These are phyloP conservation scores for Colletotrichum kahawae DNA, from an alignment of 2,329 filamentous ascomycete species.

Conservation along the genomic window DNA sequence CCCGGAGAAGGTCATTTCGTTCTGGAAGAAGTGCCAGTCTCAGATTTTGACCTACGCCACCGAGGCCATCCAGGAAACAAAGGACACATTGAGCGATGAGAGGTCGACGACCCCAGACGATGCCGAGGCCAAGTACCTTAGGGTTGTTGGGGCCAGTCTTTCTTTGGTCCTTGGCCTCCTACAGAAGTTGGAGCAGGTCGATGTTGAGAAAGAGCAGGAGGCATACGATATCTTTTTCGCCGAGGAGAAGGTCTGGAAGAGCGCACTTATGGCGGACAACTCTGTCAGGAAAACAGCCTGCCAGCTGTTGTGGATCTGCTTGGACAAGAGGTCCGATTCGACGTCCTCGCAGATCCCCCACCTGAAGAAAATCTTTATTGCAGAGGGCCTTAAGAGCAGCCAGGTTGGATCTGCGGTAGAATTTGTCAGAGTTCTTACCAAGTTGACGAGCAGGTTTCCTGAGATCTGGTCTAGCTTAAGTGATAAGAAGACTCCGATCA, in stretches of 20 bases:
- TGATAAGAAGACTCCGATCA: conserved; percentile 58
- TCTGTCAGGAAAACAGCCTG: conserved; percentile 56
- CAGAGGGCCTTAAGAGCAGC: conserved; percentile 73
- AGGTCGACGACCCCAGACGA: conserved; percentile 85
- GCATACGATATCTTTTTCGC: conserved; percentile 71
- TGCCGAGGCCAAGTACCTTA: conserved; percentile 81
- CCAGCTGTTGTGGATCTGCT: conserved; percentile 54
- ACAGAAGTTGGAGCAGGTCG: conserved; percentile 49
- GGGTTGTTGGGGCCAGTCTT: conserved; percentile 67
- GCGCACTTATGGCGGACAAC: conserved; percentile 66
- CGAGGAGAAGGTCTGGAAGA: conserved; percentile 70
- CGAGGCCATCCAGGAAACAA: conserved; percentile 80
- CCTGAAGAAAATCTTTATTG: conserved; percentile 67
- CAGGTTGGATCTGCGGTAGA: conserved; percentile 79
- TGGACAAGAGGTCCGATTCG: conserved; percentile 51
- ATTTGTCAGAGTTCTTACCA: conserved; percentile 69
- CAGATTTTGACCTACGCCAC: conserved; percentile 83
- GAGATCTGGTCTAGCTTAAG: conserved; percentile 73
- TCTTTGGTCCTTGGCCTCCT: conserved; percentile 61
- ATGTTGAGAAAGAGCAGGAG: conserved; percentile 63
- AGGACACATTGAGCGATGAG: conserved; percentile 86
- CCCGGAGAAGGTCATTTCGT: conserved; percentile 75
- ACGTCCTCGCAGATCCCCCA: conserved; percentile 54
- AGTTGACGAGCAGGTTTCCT: conserved; percentile 68
- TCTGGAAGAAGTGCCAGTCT: conserved; percentile 83